A percentile compares a stretch with the other conserved stretches of the same genome.
Conservation (phyloP, 805 yeast genomes). For the Wickerhamomyces mucosus region DNA sequence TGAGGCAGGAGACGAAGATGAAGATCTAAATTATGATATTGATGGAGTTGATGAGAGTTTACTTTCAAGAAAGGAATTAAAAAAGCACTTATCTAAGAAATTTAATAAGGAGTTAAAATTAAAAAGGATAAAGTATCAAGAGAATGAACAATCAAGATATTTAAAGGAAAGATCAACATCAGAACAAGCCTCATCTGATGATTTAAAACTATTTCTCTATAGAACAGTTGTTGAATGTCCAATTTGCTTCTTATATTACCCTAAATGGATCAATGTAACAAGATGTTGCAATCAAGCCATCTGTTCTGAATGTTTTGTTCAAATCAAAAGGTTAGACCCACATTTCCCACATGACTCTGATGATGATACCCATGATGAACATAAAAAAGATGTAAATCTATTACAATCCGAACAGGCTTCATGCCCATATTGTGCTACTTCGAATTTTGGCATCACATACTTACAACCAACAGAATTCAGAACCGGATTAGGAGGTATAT, state of each 20-base stretch:
- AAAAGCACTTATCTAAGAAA: slow-evolving; percentile 27
- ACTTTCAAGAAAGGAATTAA: slow-evolving; percentile 32
- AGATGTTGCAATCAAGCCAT: slow-evolving; percentile 90
- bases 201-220: slow-evolving; percentile 51
- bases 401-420: slow-evolving; percentile 79
- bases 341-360: slow-evolving; percentile 84
- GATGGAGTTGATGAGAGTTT: slow-evolving; percentile 37
- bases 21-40: slow-evolving; percentile 54
- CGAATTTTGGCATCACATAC: slow-evolving; percentile 78
- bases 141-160: slow-evolving; percentile 25
- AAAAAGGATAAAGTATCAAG: slow-evolving; percentile 28
- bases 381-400: slow-evolving; percentile 40
- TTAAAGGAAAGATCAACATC: slow-evolving; percentile 25
- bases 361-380: slow-evolving; percentile 36
- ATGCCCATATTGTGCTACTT: slow-evolving; percentile 90
- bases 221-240: slow-evolving; percentile 78
- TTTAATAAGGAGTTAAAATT: slow-evolving; percentile 30
- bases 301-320: slow-evolving; percentile 95
- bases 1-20: slow-evolving; percentile 45
- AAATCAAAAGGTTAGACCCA: slow-evolving; percentile 84
- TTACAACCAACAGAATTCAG: slow-evolving; percentile 45
- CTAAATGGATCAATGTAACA: slow-evolving; percentile 65
- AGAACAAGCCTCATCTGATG: slow-evolving; percentile 28
- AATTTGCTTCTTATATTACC: slow-evolving; percentile 84
- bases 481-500: slow-evolving; percentile 47